Percentiles rank a stretch among this genome's conserved stretches.
Conservation (phyloP, 2,329 filamentous ascomycete species). For the Ascosphaera apis region DNA sequence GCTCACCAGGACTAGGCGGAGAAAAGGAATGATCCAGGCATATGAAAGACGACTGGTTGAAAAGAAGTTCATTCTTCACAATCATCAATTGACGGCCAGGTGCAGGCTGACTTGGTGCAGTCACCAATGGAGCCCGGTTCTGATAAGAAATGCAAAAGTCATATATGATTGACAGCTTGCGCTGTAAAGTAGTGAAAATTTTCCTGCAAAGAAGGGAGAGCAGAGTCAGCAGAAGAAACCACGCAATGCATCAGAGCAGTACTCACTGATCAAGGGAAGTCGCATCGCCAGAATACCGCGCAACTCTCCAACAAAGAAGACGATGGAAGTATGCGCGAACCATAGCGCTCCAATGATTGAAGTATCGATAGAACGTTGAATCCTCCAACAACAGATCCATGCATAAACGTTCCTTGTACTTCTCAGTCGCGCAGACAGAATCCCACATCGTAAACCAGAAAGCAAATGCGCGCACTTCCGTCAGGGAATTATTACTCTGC, state of each 20-base stretch:
- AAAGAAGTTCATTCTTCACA: slow-evolving; percentile 51
- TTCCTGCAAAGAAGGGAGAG: slow-evolving; percentile 23
- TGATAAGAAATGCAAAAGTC: slow-evolving; percentile 57
- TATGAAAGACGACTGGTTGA: slow-evolving; percentile 30
- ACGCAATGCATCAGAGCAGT: not conserved
- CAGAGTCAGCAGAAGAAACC: not conserved
- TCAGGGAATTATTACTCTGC: slow-evolving; percentile 68
- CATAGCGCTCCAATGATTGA: slow-evolving; percentile 93
- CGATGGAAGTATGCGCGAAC: slow-evolving; percentile 84
- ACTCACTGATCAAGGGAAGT: slow-evolving; percentile 45
- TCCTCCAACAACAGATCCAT: slow-evolving; percentile 52
- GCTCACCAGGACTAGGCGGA: too few relatives aligned
- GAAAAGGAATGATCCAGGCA: slow-evolving; percentile 6
- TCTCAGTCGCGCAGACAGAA: slow-evolving; percentile 39
- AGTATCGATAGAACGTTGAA: slow-evolving; percentile 54
- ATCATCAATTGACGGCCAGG: slow-evolving; percentile 74
- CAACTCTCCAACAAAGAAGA: slow-evolving; percentile 70
- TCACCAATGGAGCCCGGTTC: slow-evolving; percentile 43
- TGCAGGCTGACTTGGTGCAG: slow-evolving; percentile 61
- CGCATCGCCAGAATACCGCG: slow-evolving; percentile 45
- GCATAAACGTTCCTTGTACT: slow-evolving; percentile 47
- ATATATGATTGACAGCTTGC: slow-evolving; percentile 51
- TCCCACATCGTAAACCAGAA: slow-evolving; percentile 68
- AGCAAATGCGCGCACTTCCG: slow-evolving; percentile 62
- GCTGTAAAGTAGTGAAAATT: slow-evolving; percentile 44